phyloP scores from a whole-genome alignment of 495 filamentous ascomycete genomes.

The Corynascus novoguineensis region DNA sequence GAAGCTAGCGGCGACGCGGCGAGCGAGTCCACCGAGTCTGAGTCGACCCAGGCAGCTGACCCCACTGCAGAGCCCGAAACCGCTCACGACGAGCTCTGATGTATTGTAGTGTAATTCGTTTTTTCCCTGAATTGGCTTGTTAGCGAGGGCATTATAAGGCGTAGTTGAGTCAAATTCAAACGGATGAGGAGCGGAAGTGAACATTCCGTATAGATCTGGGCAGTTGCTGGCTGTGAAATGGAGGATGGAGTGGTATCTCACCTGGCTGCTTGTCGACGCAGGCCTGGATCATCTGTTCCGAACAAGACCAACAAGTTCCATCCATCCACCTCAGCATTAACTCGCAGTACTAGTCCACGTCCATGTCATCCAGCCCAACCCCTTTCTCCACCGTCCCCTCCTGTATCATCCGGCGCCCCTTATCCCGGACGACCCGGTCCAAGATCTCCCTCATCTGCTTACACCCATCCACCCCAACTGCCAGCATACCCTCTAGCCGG shows the following conservation, averaged over 20 bases:
- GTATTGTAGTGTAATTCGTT: background rate
- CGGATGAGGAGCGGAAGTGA: background rate
- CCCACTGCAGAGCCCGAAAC: conserved; percentile 32
- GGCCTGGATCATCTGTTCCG: background rate
- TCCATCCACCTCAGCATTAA: background rate
- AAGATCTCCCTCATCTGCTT: conserved; percentile 74
- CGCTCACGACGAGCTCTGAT: conserved; percentile 45
- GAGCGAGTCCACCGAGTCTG: conserved; percentile 21
- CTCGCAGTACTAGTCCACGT: conserved; percentile 31
- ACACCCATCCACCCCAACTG: conserved; percentile 87
- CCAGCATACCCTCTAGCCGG: conserved; percentile 84
- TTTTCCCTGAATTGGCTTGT: background rate
- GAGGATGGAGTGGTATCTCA: conserved; percentile 6
- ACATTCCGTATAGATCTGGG: background rate
- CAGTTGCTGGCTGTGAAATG: background rate
- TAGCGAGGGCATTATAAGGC: background rate
- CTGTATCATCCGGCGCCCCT: conserved; percentile 59
- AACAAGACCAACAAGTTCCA: background rate
- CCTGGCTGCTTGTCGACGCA: background rate
- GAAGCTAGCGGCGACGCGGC: conserved; percentile 34
- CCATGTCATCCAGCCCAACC: conserved; percentile 38
- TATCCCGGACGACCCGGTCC: conserved; percentile 61
- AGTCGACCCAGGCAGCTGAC: conserved; percentile 25
- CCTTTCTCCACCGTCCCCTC: conserved; percentile 48
- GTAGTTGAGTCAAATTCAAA: background rate